These are phyloP conservation scores for Nannizziopsis barbatae DNA, from an alignment of 2,329 filamentous ascomycete species.

Conservation along the genomic window DNA sequence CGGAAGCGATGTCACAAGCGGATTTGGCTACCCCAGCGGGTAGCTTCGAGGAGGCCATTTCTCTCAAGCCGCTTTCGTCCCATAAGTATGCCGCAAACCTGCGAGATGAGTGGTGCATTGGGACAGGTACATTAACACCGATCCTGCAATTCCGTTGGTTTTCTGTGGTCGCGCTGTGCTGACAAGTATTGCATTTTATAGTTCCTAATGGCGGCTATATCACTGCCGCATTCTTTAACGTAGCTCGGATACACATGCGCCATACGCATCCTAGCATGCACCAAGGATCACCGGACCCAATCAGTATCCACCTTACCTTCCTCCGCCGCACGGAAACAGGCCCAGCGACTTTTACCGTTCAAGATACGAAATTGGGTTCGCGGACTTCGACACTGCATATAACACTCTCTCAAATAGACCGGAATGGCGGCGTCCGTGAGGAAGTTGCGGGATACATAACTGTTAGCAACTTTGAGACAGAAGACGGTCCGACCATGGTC, in stretches of 20 bases:
- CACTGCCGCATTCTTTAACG: conserved; percentile 50
- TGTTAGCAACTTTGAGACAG: conserved; percentile 49
- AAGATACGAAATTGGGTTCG: conserved; percentile 53
- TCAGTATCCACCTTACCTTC: conserved; percentile 55
- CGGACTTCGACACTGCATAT: conserved; percentile 55
- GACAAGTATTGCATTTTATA: conserved; percentile 21
- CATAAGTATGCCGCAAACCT: conserved; percentile 50
- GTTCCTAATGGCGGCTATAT: conserved; percentile 64
- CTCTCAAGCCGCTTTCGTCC: conserved; percentile 31
- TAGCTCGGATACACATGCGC: conserved; percentile 49
- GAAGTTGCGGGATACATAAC: conserved; percentile 56
- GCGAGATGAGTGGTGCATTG: conserved; percentile 52
- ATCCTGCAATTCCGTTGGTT: background rate
- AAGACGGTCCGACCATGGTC: conserved; percentile 46
- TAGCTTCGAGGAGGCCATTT: conserved; percentile 30
- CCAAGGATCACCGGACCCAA: conserved; percentile 43
- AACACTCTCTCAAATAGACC: conserved; percentile 38
- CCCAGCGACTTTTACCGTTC: conserved; percentile 46
- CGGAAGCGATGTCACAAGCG: background rate
- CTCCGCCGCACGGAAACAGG: conserved; percentile 52
- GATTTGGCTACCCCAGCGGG: background rate
- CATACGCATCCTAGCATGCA: conserved; percentile 46
- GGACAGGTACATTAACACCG: conserved; percentile 36
- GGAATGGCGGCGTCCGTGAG: conserved; percentile 35
- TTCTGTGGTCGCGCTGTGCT: background rate